Conservation (phyloP, 208 protist genomes). For the Angomonas deanei region DNA sequence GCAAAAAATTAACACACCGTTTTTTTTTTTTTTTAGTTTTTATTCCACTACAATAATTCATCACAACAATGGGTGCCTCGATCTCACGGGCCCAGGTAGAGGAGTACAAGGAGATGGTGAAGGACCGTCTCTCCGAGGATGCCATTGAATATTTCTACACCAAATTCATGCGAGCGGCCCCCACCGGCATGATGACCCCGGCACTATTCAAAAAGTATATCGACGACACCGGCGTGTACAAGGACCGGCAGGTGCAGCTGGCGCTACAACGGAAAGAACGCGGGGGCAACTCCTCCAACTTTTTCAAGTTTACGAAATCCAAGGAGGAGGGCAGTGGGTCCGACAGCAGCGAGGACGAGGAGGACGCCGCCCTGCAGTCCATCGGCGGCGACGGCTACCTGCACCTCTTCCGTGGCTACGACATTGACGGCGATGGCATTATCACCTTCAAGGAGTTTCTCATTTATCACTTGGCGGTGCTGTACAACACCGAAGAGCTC, state of each 20-base stretch:
- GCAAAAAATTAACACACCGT: no score
- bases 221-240: conserved; percentile 73
- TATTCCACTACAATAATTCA: not conserved
- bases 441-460: conserved; percentile 90
- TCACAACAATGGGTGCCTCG: conserved; percentile 51
- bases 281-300: conserved; percentile 5
- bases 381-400: conserved; percentile 43
- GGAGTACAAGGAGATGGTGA: conserved; percentile 79
- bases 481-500: conserved; percentile 87
- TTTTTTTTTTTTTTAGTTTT: conserved; percentile 17
- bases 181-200: conserved; percentile 68
- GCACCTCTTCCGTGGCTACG: conserved; percentile 85
- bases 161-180: conserved; percentile 74
- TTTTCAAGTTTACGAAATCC: not conserved
- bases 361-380: not conserved
- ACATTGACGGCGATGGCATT: conserved; percentile 77
- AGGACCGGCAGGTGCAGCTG: conserved; percentile 40
- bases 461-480: conserved; percentile 80
- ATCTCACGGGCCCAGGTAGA: conserved; percentile 74
- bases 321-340: not conserved
- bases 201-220: conserved; percentile 81
- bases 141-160: conserved; percentile 75
- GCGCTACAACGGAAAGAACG: not conserved
- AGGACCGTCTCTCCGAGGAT: conserved; percentile 75
- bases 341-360: not conserved